Conservation (phyloP, 202 grass and related monocot genomes). For the Alloteropsis angusta region DNA sequence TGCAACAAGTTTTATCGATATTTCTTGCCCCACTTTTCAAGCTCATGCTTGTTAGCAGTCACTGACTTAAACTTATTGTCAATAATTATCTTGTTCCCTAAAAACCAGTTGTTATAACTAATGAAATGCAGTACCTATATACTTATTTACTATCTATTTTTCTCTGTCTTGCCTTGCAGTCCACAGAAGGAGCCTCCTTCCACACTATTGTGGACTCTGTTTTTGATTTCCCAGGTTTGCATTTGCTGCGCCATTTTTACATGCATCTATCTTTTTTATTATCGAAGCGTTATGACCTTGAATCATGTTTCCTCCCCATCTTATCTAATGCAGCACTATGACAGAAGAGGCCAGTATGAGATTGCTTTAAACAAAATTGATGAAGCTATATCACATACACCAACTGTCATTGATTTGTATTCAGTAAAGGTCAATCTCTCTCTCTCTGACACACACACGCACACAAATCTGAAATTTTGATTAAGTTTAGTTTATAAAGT, state of each 20-base stretch:
- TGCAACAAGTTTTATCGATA: not conserved
- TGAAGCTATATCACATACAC: slow-evolving; percentile 88
- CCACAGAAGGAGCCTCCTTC: slow-evolving; percentile 79
- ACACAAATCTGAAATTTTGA: not conserved
- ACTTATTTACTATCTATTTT: slow-evolving; percentile 6
- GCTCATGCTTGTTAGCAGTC: not conserved
- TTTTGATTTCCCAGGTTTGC: slow-evolving; percentile 93
- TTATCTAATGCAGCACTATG: slow-evolving; percentile 77
- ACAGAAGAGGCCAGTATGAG: slow-evolving; percentile 75
- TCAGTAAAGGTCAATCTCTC: slow-evolving; percentile 66
- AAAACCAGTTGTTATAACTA: not conserved
- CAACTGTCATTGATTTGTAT: slow-evolving; percentile 98
- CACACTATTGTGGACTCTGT: slow-evolving; percentile 86
- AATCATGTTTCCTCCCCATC: slow-evolving; percentile 12
- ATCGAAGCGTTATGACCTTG: slow-evolving; percentile 1
- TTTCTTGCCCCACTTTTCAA: not conserved
- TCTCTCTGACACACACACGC: not conserved
- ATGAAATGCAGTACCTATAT: not conserved
- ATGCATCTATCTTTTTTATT: not conserved
- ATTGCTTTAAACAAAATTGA: slow-evolving; percentile 83
- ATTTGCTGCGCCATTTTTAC: slow-evolving; percentile 30
- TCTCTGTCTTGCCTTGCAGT: slow-evolving; percentile 35
- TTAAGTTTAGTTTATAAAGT: not conserved
- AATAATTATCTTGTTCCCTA: not conserved
- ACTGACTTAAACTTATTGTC: not conserved